These are phyloP conservation scores for Colletotrichum euphorbiae DNA, from an alignment of 2,329 filamentous ascomycete genomes.

Conservation along the genomic window DNA sequence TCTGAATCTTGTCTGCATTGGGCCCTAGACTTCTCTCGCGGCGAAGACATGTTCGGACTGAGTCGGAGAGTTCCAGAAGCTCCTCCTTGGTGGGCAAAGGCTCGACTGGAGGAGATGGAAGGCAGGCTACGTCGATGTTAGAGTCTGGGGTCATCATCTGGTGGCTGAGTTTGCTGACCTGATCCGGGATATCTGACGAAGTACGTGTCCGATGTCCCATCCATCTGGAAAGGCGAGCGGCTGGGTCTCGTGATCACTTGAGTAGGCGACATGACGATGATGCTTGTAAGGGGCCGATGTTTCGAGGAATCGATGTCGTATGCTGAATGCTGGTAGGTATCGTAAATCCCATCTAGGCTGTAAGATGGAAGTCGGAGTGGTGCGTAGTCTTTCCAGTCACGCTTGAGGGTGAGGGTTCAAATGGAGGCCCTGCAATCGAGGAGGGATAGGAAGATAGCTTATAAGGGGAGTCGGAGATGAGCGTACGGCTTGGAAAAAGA, in stretches of 20 bases:
- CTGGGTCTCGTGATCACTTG: conserved; percentile 24
- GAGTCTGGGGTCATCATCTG: background rate
- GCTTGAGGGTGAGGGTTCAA: background rate
- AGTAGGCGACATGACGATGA: conserved; percentile 31
- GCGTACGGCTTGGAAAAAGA: conserved; percentile 5
- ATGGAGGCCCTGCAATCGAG: background rate
- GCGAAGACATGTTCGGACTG: conserved; percentile 52
- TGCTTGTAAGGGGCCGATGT: background rate
- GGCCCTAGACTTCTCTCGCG: conserved; percentile 48
- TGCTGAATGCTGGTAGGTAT: background rate
- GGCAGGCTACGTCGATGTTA: conserved; percentile 15
- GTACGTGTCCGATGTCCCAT: conserved; percentile 29
- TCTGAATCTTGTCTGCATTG: conserved; percentile 50
- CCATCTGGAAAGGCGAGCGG: conserved; percentile 30
- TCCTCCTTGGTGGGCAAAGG: conserved; percentile 21
- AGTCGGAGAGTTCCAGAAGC: conserved; percentile 57
- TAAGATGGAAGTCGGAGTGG: background rate
- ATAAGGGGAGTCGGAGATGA: conserved; percentile 21
- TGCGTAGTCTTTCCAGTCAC: background rate
- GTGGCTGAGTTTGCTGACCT: conserved; percentile 21
- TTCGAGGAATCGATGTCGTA: background rate
- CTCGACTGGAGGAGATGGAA: conserved; percentile 15
- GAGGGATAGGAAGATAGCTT: conserved; percentile 13
- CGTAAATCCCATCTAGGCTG: conserved; percentile 11
- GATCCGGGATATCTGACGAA: conserved; percentile 29